Percentiles rank a stretch among this genome's conserved stretches.
Evolutionary conservation across 768 basidiomycete genomes (phyloP).

Genomic region (Lentinula aciculospora): DNA sequence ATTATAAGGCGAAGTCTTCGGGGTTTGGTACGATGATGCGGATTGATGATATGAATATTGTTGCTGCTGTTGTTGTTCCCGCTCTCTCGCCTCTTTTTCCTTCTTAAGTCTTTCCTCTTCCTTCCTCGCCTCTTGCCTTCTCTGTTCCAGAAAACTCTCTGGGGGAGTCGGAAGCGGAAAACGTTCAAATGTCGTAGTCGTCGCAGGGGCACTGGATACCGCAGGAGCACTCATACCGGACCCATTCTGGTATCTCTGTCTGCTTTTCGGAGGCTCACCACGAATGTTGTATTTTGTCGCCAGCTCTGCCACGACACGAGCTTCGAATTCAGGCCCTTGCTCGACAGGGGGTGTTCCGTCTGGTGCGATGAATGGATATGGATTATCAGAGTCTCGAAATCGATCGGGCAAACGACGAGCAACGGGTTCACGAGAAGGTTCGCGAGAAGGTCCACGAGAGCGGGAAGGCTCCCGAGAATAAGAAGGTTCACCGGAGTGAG

Average conservation of each 20-base stretch:
- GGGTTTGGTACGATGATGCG: conserved; percentile 1
- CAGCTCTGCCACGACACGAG: not conserved
- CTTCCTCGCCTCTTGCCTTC: not conserved
- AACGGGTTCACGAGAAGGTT: not conserved
- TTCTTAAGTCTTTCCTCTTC: not conserved
- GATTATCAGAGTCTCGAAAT: too few relatives aligned
- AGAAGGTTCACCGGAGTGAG: not conserved
- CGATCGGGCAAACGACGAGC: not conserved
- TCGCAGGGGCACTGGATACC: not conserved
- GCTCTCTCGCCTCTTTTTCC: not conserved
- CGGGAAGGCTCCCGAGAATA: not conserved
- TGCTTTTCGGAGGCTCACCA: not conserved
- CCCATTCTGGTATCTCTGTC: not conserved
- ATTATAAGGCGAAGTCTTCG: not conserved
- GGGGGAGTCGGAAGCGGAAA: conserved; percentile 6
- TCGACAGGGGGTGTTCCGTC: not conserved
- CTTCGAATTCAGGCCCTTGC: not conserved
- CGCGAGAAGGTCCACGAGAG: not conserved
- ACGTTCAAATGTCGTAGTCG: not conserved
- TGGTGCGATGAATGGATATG: not conserved
- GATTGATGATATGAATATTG: not conserved
- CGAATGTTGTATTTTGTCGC: not conserved
- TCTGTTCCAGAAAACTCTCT: not conserved
- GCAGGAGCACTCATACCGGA: not conserved
- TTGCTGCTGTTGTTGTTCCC: not conserved